phyloP scores from a whole-genome alignment of 1,139 yeast genomes.

The Meyerozyma carpophila region DNA sequence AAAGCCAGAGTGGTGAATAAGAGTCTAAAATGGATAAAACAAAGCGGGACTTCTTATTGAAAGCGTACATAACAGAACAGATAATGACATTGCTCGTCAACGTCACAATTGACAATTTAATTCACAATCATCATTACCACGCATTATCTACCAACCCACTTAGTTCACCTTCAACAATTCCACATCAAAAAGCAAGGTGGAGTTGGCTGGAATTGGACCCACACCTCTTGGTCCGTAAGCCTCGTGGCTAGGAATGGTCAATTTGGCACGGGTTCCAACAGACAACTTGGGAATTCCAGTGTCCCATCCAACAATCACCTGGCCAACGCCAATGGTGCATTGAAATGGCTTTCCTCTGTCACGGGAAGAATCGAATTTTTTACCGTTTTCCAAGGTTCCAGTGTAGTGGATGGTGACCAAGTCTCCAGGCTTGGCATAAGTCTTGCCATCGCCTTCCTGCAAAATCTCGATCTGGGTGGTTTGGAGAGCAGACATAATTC shows the following conservation, averaged over 20 bases:
- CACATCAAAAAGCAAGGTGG: conserved; percentile 88
- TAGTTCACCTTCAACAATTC: conserved; percentile 81
- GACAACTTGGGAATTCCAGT: conserved; percentile 87
- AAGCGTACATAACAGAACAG: not conserved
- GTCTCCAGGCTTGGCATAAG: conserved; percentile 84
- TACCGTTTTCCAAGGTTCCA: conserved; percentile 91
- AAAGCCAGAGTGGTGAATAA: conserved; percentile 13
- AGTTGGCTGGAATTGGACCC: conserved; percentile 94
- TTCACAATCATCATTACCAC: not conserved
- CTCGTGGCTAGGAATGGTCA: conserved; percentile 88
- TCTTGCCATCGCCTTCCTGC: conserved; percentile 72
- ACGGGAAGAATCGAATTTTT: conserved; percentile 90
- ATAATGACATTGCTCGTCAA: not conserved
- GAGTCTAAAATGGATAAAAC: not conserved
- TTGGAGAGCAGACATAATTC: conserved; percentile 34
- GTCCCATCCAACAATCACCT: conserved; percentile 96
- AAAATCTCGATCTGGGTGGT: conserved; percentile 40
- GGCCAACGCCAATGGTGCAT: conserved; percentile 91
- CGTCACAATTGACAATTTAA: no score
- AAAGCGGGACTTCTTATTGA: not conserved
- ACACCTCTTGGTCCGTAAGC: conserved; percentile 94
- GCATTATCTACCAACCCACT: not conserved
- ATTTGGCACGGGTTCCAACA: conserved; percentile 84
- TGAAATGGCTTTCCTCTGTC: conserved; percentile 95
- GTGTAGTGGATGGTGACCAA: conserved; percentile 89